Conservation (phyloP, 2,329 filamentous ascomycete species). For the Aspergillaceae sp. region DNA sequence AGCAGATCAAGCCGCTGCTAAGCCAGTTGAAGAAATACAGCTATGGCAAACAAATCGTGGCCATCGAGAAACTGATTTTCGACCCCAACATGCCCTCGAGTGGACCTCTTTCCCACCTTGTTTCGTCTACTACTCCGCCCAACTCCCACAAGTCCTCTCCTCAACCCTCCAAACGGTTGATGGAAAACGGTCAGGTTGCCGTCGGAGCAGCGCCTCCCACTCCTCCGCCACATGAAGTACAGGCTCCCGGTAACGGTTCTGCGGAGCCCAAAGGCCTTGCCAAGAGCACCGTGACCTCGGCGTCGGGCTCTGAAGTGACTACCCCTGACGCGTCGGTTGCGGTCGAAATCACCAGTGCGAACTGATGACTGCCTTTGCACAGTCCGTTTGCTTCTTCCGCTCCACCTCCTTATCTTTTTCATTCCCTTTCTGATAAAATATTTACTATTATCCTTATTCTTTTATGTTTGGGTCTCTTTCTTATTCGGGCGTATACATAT, state of each 20-base stretch:
- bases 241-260: conserved; percentile 48
- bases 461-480: conserved; percentile 14
- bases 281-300: conserved; percentile 25
- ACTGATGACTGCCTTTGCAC: conserved; percentile 13
- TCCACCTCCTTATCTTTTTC: too few relatives aligned
- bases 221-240: conserved; percentile 58
- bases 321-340: conserved; percentile 17
- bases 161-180: conserved; percentile 25
- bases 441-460: conserved; percentile 7
- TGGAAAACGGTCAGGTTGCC: conserved; percentile 34
- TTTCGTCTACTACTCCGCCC: conserved; percentile 31
- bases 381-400: neutral
- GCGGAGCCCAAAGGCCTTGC: conserved; percentile 28
- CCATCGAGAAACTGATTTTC: conserved; percentile 52
- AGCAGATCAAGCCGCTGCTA: conserved; percentile 57
- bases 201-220: conserved; percentile 55
- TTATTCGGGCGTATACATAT: conserved; percentile 33
- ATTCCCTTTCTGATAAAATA: neutral
- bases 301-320: conserved; percentile 23
- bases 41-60: conserved; percentile 57
- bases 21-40: conserved; percentile 54
- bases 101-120: conserved; percentile 20
- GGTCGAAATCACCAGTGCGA: conserved; percentile 18
- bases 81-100: conserved; percentile 20
- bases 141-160: conserved; percentile 34